Base-by-base conservation (phyloP, 148 eudicot species). In the Rhododendron ovatum region DNA sequence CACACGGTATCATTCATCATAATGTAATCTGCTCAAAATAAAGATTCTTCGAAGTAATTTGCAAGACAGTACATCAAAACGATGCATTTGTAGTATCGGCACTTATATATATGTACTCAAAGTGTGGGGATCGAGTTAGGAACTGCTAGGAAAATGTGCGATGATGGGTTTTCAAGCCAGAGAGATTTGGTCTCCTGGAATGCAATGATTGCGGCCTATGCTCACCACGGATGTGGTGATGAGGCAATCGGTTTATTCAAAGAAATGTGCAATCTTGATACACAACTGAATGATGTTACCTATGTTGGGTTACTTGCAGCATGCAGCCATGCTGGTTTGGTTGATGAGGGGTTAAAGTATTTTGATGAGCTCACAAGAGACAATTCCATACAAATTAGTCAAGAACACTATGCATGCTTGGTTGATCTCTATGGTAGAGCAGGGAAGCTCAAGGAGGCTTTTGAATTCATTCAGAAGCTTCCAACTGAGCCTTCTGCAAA, bases 381-480 rank as follows among this genome's bases (percentile, higher is more conserved):
- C 71, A 67, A 39, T 78, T 85, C 89, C 45, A 65, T 89, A 53
- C 50, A 79, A 74, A 11, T 87, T 79, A 87, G 88, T 67, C 87
- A 88, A 75, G 89, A 89, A 59, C 92, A 90, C 78, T 85, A 82
- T 67, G 86, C 89, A 14, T 88, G 89, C 78, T 65, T 90, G 18
- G 85, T 90, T 28, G 90, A 87, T 89, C 90, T 90, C 18, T 90
- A 87, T 55, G 89, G 89, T 33, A 82, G 92, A 50, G 90, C 90
- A 12, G 92, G 89, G 28, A 88, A 89, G 83, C 80, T 88, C 63
- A 24, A 84, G 79, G 91, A 90, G 87, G 90, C 91, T 8, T 84
- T 80, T 45, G 86, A 82, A 63, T 86, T 90, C 55, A 85, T 90
- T 43, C 77, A 83, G 51, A 65, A 55, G 73, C 84, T 82, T 39